Conservation (phyloP, 371 early-diverging fungal species). For the Gilbertella persicaria region DNA sequence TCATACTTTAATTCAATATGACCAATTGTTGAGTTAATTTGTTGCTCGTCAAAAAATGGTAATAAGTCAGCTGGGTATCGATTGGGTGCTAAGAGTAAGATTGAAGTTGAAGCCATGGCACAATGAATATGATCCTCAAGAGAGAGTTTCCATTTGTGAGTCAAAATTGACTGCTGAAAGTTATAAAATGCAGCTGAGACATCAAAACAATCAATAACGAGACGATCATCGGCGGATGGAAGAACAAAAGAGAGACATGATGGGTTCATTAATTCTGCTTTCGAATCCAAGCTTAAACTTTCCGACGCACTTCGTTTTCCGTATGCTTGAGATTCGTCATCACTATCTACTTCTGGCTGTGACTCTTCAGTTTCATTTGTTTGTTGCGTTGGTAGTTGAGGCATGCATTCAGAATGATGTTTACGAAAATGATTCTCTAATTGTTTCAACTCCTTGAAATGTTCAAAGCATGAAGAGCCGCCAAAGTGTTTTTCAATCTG, state of each 20-base stretch:
- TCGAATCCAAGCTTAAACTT: slow-evolving; percentile 3
- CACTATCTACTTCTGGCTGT: slow-evolving; percentile 14
- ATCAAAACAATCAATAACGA: slow-evolving; percentile 6
- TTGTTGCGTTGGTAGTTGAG: slow-evolving; percentile 9
- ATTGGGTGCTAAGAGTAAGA: slow-evolving; percentile 8
- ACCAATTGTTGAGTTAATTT: slow-evolving; percentile 9
- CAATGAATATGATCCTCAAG: too few species aligned
- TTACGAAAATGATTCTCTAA: slow-evolving; percentile 11
- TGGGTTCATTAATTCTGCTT: slow-evolving; percentile 9
- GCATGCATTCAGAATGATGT: slow-evolving; percentile 10
- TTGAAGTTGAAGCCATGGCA: slow-evolving; percentile 8
- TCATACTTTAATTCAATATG: slow-evolving; percentile 6
- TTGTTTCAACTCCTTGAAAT: slow-evolving; percentile 14
- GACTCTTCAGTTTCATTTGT: slow-evolving; percentile 7
- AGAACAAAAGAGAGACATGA: slow-evolving; percentile 9
- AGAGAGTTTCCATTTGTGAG: too few species aligned
- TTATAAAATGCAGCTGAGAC: slow-evolving; percentile 9
- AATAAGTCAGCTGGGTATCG: slow-evolving; percentile 10
- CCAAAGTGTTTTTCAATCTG: slow-evolving; percentile 20
- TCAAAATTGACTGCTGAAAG: slow-evolving; percentile 4
- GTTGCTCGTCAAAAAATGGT: slow-evolving; percentile 12
- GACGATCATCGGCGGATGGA: slow-evolving; percentile 9
- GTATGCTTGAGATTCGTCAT: slow-evolving; percentile 14
- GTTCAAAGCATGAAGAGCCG: slow-evolving; percentile 17
- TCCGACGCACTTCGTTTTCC: slow-evolving; percentile 12